Base-by-base conservation (phyloP, 177 flowering plant species). In the Vitis hybrid region DNA sequence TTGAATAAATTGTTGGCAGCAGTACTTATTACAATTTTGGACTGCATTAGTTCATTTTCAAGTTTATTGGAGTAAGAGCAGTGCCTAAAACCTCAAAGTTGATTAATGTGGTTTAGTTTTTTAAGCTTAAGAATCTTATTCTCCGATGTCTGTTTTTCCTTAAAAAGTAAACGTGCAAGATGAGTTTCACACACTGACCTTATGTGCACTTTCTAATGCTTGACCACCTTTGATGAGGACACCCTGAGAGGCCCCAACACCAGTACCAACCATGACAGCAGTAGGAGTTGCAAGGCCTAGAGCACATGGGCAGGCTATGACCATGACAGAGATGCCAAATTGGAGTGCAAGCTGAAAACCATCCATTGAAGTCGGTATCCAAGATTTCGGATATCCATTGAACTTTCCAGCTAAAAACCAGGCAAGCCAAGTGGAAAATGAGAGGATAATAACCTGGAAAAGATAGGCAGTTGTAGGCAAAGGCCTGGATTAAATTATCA, bases 251-350 rank as follows among this genome's bases (percentile, higher is more conserved):
- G 97, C 98, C 71, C 97, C 97, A 67, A 90, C 91, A 51, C 97
- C 97, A 21, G 98, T 93, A 59, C 93, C 97, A 79, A 93, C 98
- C 98, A 93, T 93, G 54, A 93, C 93, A 13, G 98, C 97, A 2
- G 96, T 93, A 1, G 98, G 97, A 67, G 97, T 92, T 18, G 96
- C 96, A 59, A 92, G 80, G 35, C 97, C 98, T 4, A 93, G 86
- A 66, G 98, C 98, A 84, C 98, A 93, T 7, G 98, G 97, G 77
- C 98, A 93, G 60, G 98, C 96, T 69, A 93, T 87, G 71, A 92
- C 97, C 90, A 92, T 87, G 27, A 91, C 97, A 63, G 97, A 91
- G n/a, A 92, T 92, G 41, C 97, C 97, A 81, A 92, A 92, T 71
- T 92, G 90, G 56, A 92, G 90, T 67, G 97, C 96, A 32, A 92